These are phyloP conservation scores for Tranzscheliella williamsii DNA, from an alignment of 1,284 basidiomycete species.

Conservation along the genomic window DNA sequence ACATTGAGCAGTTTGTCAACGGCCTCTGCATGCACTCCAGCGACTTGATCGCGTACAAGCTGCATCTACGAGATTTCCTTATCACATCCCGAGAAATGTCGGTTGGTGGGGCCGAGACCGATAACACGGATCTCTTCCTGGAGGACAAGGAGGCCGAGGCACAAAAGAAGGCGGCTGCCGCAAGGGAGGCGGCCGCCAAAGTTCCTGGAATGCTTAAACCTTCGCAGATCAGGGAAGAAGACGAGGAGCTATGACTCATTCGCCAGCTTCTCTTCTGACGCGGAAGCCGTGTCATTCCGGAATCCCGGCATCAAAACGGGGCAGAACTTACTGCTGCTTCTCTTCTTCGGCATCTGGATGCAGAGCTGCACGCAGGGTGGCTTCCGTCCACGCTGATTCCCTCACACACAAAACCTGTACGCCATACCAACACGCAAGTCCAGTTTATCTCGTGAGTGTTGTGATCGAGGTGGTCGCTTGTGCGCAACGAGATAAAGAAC, in stretches of 20 bases:
- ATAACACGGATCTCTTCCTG: constrained; percentile 81
- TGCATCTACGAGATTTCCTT: constrained; percentile 77
- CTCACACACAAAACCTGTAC: too few relatives aligned
- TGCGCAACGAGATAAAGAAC: too few relatives aligned
- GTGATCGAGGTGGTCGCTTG: too few relatives aligned
- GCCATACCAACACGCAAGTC: too few relatives aligned
- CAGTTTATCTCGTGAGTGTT: too few relatives aligned
- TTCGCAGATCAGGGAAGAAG: constrained; percentile 54
- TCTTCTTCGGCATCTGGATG: too few relatives aligned
- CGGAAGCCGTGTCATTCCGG: too few relatives aligned
- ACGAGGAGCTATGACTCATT: constrained; percentile 55
- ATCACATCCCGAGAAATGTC: constrained; percentile 66
- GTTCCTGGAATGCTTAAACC: constrained; percentile 99
- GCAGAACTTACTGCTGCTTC: too few relatives aligned
- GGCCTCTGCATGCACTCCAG: constrained; percentile 81
- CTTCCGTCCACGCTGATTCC: too few relatives aligned
- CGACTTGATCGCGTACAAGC: constrained; percentile 78
- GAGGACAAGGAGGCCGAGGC: constrained; percentile 94
- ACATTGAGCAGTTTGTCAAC: constrained; percentile 65
- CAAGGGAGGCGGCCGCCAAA: constrained; percentile 84
- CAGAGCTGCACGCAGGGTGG: too few relatives aligned
- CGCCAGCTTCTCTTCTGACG: constrained; percentile 45
- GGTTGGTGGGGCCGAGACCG: constrained; percentile 62
- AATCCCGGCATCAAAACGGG: neutral
- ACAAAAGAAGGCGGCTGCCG: constrained; percentile 71